Conservation (phyloP, 192 early-diverging fungal genomes). For the Backusella australiensis region DNA sequence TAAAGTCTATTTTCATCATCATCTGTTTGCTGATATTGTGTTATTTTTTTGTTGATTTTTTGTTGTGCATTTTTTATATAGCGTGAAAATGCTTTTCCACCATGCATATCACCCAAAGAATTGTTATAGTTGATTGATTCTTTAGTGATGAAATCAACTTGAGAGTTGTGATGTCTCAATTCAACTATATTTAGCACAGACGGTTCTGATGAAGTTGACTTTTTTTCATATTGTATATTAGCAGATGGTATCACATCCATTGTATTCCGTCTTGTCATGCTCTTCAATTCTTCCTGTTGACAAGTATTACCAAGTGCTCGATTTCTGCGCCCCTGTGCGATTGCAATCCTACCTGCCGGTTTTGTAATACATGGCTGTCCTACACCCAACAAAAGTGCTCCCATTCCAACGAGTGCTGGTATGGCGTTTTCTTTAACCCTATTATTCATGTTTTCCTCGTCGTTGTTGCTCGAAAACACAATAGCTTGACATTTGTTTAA, state of each 20-base stretch:
- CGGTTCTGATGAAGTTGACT: slow-evolving; percentile 18
- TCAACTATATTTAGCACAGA: slow-evolving; percentile 18
- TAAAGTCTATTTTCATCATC: neutral
- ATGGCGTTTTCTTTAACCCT: slow-evolving; percentile 68
- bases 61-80: slow-evolving; percentile 39
- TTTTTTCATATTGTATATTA: slow-evolving; percentile 20
- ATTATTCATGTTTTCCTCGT: neutral
- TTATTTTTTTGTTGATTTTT: slow-evolving; percentile 33
- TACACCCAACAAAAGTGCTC: slow-evolving; percentile 69
- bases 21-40: neutral
- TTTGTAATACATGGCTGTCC: slow-evolving; percentile 69
- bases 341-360: slow-evolving; percentile 66
- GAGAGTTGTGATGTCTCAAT: neutral
- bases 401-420: slow-evolving; percentile 86
- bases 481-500: slow-evolving; percentile 87
- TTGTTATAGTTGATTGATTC: slow-evolving; percentile 37
- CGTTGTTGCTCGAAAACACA: slow-evolving; percentile 60
- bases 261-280: neutral
- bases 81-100: slow-evolving; percentile 67
- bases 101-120: slow-evolving; percentile 68
- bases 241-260: slow-evolving; percentile 12
- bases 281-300: neutral
- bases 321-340: slow-evolving; percentile 73
- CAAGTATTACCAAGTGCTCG: slow-evolving; percentile 33
- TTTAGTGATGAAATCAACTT: slow-evolving; percentile 32